These are phyloP conservation scores for Phytomonas sp. DNA, from an alignment of 208 protist species.

Conservation along the genomic window DNA sequence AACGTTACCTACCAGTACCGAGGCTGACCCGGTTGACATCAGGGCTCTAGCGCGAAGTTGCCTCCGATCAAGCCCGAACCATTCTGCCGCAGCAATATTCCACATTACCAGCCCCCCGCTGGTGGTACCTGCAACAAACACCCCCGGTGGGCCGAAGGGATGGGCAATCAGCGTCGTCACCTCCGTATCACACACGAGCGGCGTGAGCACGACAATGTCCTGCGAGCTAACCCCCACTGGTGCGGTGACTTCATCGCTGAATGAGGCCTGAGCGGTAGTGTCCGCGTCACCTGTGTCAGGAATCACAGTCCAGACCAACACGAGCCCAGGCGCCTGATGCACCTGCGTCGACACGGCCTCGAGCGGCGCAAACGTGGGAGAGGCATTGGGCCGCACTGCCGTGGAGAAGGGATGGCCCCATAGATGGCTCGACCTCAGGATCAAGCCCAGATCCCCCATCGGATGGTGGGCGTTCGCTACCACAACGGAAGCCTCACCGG, in stretches of 20 bases:
- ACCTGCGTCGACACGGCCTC: slow-evolving; percentile 16
- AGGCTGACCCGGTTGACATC: slow-evolving; percentile 27
- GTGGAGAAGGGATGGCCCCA: slow-evolving; percentile 22
- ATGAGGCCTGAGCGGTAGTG: slow-evolving; percentile 14
- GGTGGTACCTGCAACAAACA: slow-evolving; percentile 37
- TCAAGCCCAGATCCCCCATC: slow-evolving; percentile 5
- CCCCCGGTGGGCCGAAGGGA: slow-evolving; percentile 23
- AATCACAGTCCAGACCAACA: slow-evolving; percentile 41
- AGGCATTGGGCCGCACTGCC: background rate
- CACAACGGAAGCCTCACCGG: background rate
- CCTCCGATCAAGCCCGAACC: slow-evolving; percentile 16
- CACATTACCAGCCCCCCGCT: slow-evolving; percentile 45
- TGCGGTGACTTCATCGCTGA: slow-evolving; percentile 11
- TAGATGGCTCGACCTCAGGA: slow-evolving; percentile 23
- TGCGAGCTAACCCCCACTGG: slow-evolving; percentile 2
- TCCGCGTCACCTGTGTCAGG: slow-evolving; percentile 9
- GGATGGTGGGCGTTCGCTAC: background rate
- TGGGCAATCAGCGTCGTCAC: slow-evolving; percentile 31
- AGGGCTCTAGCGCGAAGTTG: slow-evolving; percentile 29
- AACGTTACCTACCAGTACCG: slow-evolving; percentile 24
- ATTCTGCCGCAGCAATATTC: slow-evolving; percentile 21
- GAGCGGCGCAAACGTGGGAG: slow-evolving; percentile 9
- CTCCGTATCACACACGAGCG: slow-evolving; percentile 49
- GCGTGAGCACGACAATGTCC: slow-evolving; percentile 30
- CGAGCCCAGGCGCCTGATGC: slow-evolving; percentile 24